These are phyloP conservation scores for Trichoderma gracile DNA, from an alignment of 2,329 filamentous ascomycete species.

Conservation along the genomic window DNA sequence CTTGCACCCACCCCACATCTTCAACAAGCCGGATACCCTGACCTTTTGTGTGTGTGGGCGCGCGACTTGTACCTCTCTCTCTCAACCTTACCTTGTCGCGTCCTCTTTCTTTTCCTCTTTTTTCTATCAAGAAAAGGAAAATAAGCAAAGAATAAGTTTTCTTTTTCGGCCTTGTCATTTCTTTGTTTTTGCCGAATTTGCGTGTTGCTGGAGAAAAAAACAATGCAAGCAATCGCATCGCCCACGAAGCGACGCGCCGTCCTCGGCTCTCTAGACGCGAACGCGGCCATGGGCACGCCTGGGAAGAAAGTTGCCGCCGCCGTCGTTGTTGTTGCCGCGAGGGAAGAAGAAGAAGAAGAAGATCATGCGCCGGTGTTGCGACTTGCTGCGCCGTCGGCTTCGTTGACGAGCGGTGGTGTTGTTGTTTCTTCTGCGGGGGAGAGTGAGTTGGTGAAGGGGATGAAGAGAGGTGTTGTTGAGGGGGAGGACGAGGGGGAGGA, in stretches of 20 bases:
- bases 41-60: too few relatives aligned
- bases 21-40: too few relatives aligned
- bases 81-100: too few relatives aligned
- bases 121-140: not conserved
- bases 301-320: not conserved
- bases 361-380: not conserved
- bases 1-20: too few relatives aligned
- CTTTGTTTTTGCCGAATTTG: too few relatives aligned
- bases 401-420: constrained; percentile 29
- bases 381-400: constrained; percentile 11
- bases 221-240: constrained; percentile 32
- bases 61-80: too few relatives aligned
- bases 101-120: too few relatives aligned
- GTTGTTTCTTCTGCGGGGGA: constrained; percentile 26
- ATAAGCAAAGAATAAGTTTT: too few relatives aligned
- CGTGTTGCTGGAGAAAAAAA: not conserved
- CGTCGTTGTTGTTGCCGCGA: too few relatives aligned
- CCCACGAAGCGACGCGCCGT: constrained; percentile 53
- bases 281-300: constrained; percentile 37
- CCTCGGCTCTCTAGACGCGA: constrained; percentile 49
- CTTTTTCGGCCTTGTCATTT: too few relatives aligned
- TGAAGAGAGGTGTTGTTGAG: constrained; percentile 34
- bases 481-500: constrained; percentile 32
- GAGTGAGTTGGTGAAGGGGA: constrained; percentile 31
- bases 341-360: too few relatives aligned